A percentile compares a stretch with the other conserved stretches of the same genome.
Conservation (phyloP, 2,329 filamentous ascomycete species). For the Pseudogymnoascus pannorum region DNA sequence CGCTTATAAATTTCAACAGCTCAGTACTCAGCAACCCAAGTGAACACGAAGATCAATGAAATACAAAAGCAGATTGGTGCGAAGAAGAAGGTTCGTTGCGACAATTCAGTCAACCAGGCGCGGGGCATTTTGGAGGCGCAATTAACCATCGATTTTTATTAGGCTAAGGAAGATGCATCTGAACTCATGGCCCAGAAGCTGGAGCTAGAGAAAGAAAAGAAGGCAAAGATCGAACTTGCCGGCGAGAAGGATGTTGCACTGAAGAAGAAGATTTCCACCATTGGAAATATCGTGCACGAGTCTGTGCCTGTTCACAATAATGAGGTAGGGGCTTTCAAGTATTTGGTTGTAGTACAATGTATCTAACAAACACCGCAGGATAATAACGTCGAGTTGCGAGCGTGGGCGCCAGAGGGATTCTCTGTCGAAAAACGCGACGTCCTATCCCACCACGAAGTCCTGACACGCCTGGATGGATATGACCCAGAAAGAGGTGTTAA, state of each 20-base stretch:
- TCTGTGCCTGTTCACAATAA: conserved; percentile 77
- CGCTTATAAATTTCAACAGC: conserved; percentile 35
- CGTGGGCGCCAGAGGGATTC: conserved; percentile 73
- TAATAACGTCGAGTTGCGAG: conserved; percentile 69
- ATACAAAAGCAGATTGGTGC: conserved; percentile 83
- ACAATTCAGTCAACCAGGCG: background rate
- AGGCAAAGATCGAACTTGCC: conserved; percentile 66
- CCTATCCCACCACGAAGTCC: conserved; percentile 92
- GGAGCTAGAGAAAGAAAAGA: conserved; percentile 74
- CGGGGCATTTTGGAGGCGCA: background rate
- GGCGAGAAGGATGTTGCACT: conserved; percentile 67
- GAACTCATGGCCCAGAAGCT: conserved; percentile 73
- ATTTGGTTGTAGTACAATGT: background rate
- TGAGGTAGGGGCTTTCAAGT: conserved; percentile 46
- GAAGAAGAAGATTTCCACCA: conserved; percentile 70
- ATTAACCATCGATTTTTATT: conserved; percentile 7
- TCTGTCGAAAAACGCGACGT: conserved; percentile 66
- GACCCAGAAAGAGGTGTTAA: conserved; percentile 90
- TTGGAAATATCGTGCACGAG: conserved; percentile 89
- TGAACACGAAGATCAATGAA: conserved; percentile 78
- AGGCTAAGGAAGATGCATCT: conserved; percentile 80
- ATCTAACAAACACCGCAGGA: conserved; percentile 42
- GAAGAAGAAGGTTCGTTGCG: conserved; percentile 70
- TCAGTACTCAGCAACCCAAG: conserved; percentile 70
- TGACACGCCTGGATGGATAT: conserved; percentile 80